Evolutionary conservation across 2,329 filamentous ascomycete genomes (phyloP).

Genomic region (Fusarium caatingaense): DNA sequence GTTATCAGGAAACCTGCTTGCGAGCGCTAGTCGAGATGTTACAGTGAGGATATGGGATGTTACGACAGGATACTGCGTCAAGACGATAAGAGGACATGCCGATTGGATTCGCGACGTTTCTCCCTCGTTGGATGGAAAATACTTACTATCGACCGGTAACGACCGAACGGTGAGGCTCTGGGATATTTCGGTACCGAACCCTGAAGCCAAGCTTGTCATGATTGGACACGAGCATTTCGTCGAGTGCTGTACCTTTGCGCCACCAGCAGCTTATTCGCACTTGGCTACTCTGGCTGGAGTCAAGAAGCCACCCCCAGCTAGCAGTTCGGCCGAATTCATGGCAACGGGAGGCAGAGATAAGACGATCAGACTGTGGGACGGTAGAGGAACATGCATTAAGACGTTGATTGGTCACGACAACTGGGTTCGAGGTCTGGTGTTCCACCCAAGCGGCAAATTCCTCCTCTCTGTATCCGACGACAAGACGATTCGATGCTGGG

Average conservation of each 20-base stretch:
- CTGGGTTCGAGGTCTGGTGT: constrained; percentile 87
- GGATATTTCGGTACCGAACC: constrained; percentile 75
- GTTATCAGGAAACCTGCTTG: constrained; percentile 84
- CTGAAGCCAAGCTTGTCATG: constrained; percentile 82
- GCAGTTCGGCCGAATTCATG: constrained; percentile 85
- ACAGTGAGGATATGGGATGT: constrained; percentile 92
- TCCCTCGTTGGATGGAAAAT: constrained; percentile 85
- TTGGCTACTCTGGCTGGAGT: constrained; percentile 81
- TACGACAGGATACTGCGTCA: constrained; percentile 90
- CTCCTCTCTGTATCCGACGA: constrained; percentile 88
- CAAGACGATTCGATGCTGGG: constrained; percentile 94
- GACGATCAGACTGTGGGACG: constrained; percentile 89
- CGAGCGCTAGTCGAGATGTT: constrained; percentile 87
- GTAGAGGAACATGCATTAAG: constrained; percentile 84
- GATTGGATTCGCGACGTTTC: constrained; percentile 93
- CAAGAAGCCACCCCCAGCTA: constrained; percentile 81
- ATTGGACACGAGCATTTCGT: constrained; percentile 88
- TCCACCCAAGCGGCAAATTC: constrained; percentile 93
- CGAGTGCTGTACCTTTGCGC: constrained; percentile 89
- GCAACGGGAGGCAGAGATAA: constrained; percentile 92
- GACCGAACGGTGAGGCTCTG: constrained; percentile 86
- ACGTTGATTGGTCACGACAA: constrained; percentile 91
- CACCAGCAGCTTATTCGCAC: constrained; percentile 80
- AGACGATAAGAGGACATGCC: constrained; percentile 85
- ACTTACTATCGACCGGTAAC: constrained; percentile 83